phyloP scores from a whole-genome alignment of 768 basidiomycete species.

The Holtermannia corniformis region DNA sequence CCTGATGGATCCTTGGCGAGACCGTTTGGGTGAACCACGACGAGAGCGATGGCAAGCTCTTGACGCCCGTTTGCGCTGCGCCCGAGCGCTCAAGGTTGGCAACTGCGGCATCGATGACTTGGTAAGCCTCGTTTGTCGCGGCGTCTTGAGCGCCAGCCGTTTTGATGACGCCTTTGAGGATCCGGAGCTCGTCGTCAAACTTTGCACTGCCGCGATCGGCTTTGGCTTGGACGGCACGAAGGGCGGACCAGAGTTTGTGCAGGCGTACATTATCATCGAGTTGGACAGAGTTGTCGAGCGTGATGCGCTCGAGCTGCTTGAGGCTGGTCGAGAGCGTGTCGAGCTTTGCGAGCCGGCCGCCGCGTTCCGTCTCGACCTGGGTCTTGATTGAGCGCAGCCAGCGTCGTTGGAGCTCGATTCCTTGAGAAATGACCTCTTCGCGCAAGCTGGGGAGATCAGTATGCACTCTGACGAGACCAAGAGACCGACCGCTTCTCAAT shows the following conservation, averaged over 20 bases:
- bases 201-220: conserved; percentile 60
- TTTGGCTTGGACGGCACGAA: conserved; percentile 64
- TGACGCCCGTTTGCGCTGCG: conserved; percentile 48
- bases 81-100: conserved; percentile 44
- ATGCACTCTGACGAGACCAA: not conserved
- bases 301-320: conserved; percentile 81
- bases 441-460: conserved; percentile 53
- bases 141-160: conserved; percentile 61
- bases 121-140: conserved; percentile 60
- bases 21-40: conserved; percentile 84
- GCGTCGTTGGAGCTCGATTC: conserved; percentile 89
- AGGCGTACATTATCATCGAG: conserved; percentile 89
- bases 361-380: conserved; percentile 90
- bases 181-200: conserved; percentile 81
- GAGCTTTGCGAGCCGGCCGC: conserved; percentile 85
- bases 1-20: conserved; percentile 68
- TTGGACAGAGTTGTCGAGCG: conserved; percentile 78
- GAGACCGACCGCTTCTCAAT: conserved; percentile 76
- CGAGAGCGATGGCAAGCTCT: conserved; percentile 78
- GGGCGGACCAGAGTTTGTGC: conserved; percentile 84
- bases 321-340: conserved; percentile 83
- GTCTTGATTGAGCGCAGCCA: conserved; percentile 97
- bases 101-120: conserved; percentile 63
- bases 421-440: conserved; percentile 91
- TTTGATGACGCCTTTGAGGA: conserved; percentile 54